phyloP scores from a whole-genome alignment of 2,329 filamentous ascomycete species.

The Venturia oleaginea region DNA sequence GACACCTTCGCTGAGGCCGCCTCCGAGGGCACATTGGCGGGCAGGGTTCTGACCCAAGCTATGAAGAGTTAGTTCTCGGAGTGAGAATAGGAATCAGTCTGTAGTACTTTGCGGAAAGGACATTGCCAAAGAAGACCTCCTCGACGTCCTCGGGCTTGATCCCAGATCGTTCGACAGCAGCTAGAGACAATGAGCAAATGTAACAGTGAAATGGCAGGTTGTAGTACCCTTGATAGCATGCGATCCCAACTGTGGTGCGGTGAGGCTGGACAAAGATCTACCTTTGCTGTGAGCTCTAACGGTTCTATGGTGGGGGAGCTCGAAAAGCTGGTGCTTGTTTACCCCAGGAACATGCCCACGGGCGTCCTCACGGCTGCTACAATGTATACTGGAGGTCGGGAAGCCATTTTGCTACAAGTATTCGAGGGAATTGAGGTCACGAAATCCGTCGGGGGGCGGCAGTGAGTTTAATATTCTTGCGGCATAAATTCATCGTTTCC shows the following conservation, averaged over 20 bases:
- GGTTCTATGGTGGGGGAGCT: slow-evolving; percentile 15
- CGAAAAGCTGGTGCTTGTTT: slow-evolving; percentile 17
- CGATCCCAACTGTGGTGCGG: slow-evolving; percentile 76
- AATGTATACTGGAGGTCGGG: slow-evolving; percentile 85
- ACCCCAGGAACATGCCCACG: slow-evolving; percentile 91
- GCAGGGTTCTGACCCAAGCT: slow-evolving; percentile 95
- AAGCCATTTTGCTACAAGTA: slow-evolving; percentile 50
- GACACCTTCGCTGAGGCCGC: slow-evolving; percentile 70
- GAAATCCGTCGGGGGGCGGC: background rate
- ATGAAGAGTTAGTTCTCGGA: slow-evolving; percentile 14
- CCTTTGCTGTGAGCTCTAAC: background rate
- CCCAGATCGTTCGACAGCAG: slow-evolving; percentile 75
- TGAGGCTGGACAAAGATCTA: slow-evolving; percentile 81
- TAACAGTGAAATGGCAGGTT: background rate
- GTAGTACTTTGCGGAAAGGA: slow-evolving; percentile 83
- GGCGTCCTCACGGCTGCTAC: slow-evolving; percentile 87
- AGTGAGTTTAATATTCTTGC: background rate
- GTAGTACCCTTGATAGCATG: slow-evolving; percentile 80
- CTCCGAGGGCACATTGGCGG: slow-evolving; percentile 83
- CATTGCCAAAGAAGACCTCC: slow-evolving; percentile 97
- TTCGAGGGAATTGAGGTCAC: background rate
- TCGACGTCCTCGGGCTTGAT: slow-evolving; percentile 86
- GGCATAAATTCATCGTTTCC: background rate
- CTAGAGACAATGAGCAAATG: slow-evolving; percentile 28
- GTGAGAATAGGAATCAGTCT: slow-evolving; percentile 14